A percentile compares a stretch with the other conserved stretches of the same genome.
Evolutionary conservation across 1,284 basidiomycete species (phyloP).

Genomic region (Pulchroboletus neoregius): DNA sequence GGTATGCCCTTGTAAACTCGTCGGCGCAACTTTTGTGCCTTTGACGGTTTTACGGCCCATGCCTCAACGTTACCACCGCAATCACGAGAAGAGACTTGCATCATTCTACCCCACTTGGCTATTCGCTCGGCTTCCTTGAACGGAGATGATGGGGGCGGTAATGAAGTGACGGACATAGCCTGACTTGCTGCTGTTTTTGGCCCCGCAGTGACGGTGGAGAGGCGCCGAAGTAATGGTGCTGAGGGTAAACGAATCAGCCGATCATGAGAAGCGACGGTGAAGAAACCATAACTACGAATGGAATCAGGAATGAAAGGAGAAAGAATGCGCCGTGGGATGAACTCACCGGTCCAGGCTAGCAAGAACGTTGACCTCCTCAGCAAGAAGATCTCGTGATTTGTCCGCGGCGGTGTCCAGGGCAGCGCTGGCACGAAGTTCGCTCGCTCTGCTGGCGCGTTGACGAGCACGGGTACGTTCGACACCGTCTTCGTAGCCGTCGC

Average conservation of each 20-base stretch:
- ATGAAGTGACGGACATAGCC: slow-evolving; percentile 39
- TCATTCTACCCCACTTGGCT: slow-evolving; percentile 87
- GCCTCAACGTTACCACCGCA: slow-evolving; percentile 70
- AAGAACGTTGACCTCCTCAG: slow-evolving; percentile 66
- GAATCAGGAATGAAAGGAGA: slow-evolving; percentile 18
- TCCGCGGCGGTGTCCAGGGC: slow-evolving; percentile 55
- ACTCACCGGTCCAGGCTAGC: slow-evolving; percentile 75
- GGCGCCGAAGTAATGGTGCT: slow-evolving; percentile 58
- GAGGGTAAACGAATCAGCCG: slow-evolving; percentile 67
- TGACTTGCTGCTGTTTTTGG: slow-evolving; percentile 39
- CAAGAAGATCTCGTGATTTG: slow-evolving; percentile 56
- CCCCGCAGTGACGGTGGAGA: slow-evolving; percentile 47
- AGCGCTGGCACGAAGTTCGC: slow-evolving; percentile 51
- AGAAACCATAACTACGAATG: slow-evolving; percentile 77
- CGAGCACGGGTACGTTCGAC: slow-evolving; percentile 90
- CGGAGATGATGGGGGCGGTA: slow-evolving; percentile 47
- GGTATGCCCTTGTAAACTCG: slow-evolving; percentile 95
- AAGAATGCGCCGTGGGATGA: slow-evolving; percentile 6
- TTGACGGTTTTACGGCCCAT: slow-evolving; percentile 66
- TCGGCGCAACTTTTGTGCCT: slow-evolving; percentile 62
- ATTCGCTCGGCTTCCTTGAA: slow-evolving; percentile 70
- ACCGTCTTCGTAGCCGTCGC: slow-evolving; percentile 89
- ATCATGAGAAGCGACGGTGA: slow-evolving; percentile 70
- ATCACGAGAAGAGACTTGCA: slow-evolving; percentile 65
- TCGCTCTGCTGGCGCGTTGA: slow-evolving; percentile 55